Percentiles rank a stretch among this genome's conserved stretches.
These are phyloP conservation scores for Scheffersomyces coipomensis DNA, from an alignment of 805 yeast species.

Conservation along the genomic window DNA sequence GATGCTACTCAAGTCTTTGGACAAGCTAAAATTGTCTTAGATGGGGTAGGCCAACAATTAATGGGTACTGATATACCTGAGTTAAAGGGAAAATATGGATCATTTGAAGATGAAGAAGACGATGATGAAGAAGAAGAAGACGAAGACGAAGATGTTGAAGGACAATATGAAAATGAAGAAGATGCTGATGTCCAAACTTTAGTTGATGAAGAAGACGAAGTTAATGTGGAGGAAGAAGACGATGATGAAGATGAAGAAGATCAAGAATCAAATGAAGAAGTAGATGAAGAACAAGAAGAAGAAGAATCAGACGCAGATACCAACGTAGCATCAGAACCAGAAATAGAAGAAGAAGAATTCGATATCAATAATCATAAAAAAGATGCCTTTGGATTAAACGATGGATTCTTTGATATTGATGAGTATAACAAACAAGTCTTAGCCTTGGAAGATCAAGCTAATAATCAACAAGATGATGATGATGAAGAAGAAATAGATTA, in stretches of 20 bases:
- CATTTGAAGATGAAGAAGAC: conserved; percentile 21
- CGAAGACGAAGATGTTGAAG: conserved; percentile 41
- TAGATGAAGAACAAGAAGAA: conserved; percentile 12
- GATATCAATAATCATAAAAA: conserved; percentile 23
- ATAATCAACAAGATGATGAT: conserved; percentile 25
- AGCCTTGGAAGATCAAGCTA: conserved; percentile 44
- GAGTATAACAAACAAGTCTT: conserved; percentile 77
- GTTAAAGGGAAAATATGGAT: conserved; percentile 36
- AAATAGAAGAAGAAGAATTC: conserved; percentile 10
- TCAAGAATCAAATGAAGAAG: conserved; percentile 1
- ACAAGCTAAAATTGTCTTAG: conserved; percentile 82
- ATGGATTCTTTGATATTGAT: conserved; percentile 80
- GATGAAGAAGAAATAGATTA: conserved; percentile 43
- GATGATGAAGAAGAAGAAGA: conserved; percentile 18
- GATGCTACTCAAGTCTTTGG: conserved; percentile 93
- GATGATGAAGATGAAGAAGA: conserved; percentile 9
- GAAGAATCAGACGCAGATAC: conserved; percentile 18
- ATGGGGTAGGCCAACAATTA: conserved; percentile 67
- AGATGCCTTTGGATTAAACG: conserved; percentile 71
- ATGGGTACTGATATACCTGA: conserved; percentile 56
- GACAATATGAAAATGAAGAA: conserved; percentile 49
- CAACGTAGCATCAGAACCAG: conserved; percentile 11
- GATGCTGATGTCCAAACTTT: conserved; percentile 29
- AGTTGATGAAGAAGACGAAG: conserved; percentile 20
- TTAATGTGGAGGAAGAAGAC: conserved; percentile 14